phyloP scores from a whole-genome alignment of 1,284 basidiomycete species.

The Puccinia hordei region DNA sequence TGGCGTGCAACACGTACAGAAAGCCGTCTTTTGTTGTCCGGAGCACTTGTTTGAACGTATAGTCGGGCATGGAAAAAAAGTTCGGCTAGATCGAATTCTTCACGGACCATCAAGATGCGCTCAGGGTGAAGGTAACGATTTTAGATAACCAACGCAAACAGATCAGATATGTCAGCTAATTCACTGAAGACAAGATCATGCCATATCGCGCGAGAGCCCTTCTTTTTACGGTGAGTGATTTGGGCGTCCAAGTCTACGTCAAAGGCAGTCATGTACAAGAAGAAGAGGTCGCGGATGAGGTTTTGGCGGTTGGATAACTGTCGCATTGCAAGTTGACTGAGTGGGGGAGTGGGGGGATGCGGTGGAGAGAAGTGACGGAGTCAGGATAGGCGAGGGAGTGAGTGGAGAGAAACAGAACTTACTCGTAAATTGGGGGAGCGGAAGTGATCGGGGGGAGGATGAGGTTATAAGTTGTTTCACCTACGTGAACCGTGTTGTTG shows the following conservation, averaged over 20 bases:
- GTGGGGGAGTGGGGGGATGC: too few relatives aligned
- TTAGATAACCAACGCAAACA: background rate
- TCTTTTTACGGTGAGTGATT: background rate
- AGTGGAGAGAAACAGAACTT: too few relatives aligned
- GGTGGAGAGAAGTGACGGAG: too few relatives aligned
- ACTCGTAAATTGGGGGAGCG: too few relatives aligned
- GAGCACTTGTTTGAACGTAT: slow-evolving; percentile 8
- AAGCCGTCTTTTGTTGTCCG: slow-evolving; percentile 7
- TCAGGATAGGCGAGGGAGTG: too few relatives aligned
- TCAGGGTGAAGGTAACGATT: background rate
- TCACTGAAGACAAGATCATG: background rate
- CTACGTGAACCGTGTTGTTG: too few relatives aligned
- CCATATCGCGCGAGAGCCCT: background rate
- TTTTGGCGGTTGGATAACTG: background rate
- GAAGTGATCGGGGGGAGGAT: too few relatives aligned
- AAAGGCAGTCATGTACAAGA: background rate
- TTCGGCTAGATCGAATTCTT: background rate
- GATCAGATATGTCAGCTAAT: background rate
- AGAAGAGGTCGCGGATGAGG: background rate
- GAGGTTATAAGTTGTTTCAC: too few relatives aligned
- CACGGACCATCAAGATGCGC: background rate
- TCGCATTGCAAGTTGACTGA: too few relatives aligned
- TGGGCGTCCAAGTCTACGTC: background rate
- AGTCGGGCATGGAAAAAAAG: background rate
- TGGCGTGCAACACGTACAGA: background rate